A percentile compares a stretch with the other conserved stretches of the same genome.
Conservation (phyloP, 2,329 filamentous ascomycete genomes). For the Trichoderma endophyticum region DNA sequence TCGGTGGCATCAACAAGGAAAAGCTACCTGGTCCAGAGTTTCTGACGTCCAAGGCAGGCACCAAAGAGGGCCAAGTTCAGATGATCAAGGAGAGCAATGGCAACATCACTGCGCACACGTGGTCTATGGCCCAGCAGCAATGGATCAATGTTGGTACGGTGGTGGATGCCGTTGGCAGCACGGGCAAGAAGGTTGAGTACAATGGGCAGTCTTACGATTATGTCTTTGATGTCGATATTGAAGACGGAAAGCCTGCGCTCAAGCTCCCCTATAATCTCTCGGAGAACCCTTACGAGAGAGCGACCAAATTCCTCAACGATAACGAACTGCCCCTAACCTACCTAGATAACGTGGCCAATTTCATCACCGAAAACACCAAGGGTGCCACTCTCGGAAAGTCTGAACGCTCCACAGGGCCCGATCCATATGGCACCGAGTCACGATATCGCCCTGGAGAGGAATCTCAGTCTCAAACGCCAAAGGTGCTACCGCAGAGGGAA, state of each 20-base stretch:
- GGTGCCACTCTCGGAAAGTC: conserved; percentile 75
- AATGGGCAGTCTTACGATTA: conserved; percentile 90
- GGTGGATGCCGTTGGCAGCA: conserved; percentile 82
- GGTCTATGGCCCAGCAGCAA: conserved; percentile 68
- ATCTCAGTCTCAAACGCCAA: conserved; percentile 44
- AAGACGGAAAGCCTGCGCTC: conserved; percentile 86
- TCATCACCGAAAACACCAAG: conserved; percentile 86
- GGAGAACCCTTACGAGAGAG: conserved; percentile 88
- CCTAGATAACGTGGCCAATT: conserved; percentile 87
- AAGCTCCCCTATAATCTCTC: conserved; percentile 93
- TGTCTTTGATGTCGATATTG: conserved; percentile 94
- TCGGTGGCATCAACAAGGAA: conserved; percentile 85
- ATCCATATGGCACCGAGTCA: conserved; percentile 75
- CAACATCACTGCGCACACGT: conserved; percentile 80
- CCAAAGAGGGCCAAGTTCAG: conserved; percentile 94
- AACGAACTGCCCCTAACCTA: conserved; percentile 87
- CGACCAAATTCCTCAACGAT: conserved; percentile 83
- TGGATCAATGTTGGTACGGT: conserved; percentile 94
- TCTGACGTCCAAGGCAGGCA: conserved; percentile 73
- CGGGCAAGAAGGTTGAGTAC: conserved; percentile 71
- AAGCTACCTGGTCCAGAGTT: conserved; percentile 87
- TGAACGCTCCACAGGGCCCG: conserved; percentile 51
- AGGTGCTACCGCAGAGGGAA: conserved; percentile 71
- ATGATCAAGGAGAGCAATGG: conserved; percentile 84
- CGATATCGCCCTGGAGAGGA: conserved; percentile 68